Conservation (phyloP, 345 rosid genomes). For the Aquilaria malaccensis region DNA sequence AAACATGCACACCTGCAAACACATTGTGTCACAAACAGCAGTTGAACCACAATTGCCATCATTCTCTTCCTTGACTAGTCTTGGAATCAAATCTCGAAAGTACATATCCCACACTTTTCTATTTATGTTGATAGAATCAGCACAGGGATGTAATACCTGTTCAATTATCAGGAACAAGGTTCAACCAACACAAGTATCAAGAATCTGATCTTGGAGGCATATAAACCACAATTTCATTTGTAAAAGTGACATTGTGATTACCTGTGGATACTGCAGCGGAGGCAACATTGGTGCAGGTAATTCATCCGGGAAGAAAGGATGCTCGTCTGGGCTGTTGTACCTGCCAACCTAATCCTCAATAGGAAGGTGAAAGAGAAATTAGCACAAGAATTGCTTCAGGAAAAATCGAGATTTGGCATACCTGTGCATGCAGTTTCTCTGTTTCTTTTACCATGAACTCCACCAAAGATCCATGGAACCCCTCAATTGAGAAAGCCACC, state of each 20-base stretch:
- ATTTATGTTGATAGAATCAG: conserved; percentile 76
- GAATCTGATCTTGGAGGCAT: too few relatives aligned
- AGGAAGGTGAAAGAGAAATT: conserved; percentile 4
- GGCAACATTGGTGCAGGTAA: conserved; percentile 71
- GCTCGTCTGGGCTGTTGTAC: conserved; percentile 88
- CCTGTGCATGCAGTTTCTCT: conserved; percentile 85
- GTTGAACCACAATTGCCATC: conserved; percentile 94
- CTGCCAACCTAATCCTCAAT: conserved; percentile 56
- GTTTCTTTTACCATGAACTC: conserved; percentile 79
- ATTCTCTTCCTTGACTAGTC: conserved; percentile 68
- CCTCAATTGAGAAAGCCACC: conserved; percentile 60
- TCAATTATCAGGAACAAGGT: conserved; percentile 1
- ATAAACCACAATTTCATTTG: too few relatives aligned
- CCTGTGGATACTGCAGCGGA: conserved; percentile 72
- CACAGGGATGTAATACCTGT: conserved; percentile 69
- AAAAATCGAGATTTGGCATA: conserved; percentile 10
- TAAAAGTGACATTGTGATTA: too few relatives aligned
- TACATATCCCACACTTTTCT: conserved; percentile 76
- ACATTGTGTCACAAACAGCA: conserved; percentile 87
- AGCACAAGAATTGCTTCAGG: background rate
- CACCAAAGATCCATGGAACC: conserved; percentile 75
- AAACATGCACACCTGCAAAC: conserved; percentile 60
- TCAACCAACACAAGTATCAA: background rate
- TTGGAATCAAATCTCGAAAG: conserved; percentile 72
- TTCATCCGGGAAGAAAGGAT: conserved; percentile 72